Base-by-base conservation (phyloP, 345 rosid species). In the Alliaria petiolata region DNA sequence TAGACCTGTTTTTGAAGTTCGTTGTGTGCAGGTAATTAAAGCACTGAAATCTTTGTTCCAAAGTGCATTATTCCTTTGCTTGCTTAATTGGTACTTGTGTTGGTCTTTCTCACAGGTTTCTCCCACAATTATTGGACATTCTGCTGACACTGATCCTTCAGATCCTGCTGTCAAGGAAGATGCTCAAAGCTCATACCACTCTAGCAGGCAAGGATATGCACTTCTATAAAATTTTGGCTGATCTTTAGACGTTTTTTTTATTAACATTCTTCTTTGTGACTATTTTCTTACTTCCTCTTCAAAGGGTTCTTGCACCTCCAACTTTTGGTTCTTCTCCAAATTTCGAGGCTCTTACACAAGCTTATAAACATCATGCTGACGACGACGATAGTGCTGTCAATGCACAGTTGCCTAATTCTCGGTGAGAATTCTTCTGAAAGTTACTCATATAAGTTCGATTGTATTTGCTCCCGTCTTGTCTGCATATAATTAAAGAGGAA, bases 271-370 rank as follows among this genome's bases (percentile, higher is more conserved):
- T 5, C 3, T 55, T 64, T 34, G 11, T 53, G 54, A 49, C 58
- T 64, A 1, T 70, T 51, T 70, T 70, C 16, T 71, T 73, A n/a
- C 64, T 50, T 80, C 20, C 42, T 65, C 67, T 50, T 70, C 16
- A 17, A 79, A 91, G 97, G 36, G 66, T 76, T 56, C 96, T 86
- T 76, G 87, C 91, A 34, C 97, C 95, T n/a, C 97, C 99, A 22
- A 91, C 98, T 54, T 95, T 95, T 85, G 97, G 99, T 67, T 89
- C 98, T 78, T 83, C 89, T 9, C 82, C 93, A 12, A 84, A 85
- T 83, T 80, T 88, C 13, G 99, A 89, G 77, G 90, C 80, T 54
- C 67, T 85, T 66, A 78, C 87, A 19, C 88, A 79, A 53, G 78
- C 83, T 28, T 70, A 74, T 70, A 77, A 83, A 80, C 51, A 81